A percentile compares a stretch with the other conserved stretches of the same genome.
Evolutionary conservation across 2,329 filamentous ascomycete genomes (phyloP).

Genomic region (Claviceps sp.): DNA sequence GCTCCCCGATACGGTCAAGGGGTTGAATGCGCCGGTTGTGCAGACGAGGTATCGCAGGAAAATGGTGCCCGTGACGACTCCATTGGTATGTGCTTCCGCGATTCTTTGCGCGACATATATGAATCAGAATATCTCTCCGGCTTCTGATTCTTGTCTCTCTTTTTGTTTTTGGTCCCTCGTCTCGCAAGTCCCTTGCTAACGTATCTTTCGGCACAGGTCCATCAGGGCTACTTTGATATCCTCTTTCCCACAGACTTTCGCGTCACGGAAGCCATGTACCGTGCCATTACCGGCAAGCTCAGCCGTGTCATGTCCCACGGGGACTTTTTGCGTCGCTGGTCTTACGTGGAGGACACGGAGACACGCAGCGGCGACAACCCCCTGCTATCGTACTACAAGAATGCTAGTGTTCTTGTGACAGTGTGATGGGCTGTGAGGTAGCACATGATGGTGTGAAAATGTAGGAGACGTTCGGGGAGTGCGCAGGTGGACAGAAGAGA

Average conservation of each 20-base stretch:
- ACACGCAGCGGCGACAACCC: constrained; percentile 89
- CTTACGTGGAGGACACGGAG: constrained; percentile 77
- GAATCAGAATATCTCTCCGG: no score
- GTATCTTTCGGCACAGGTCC: constrained; percentile 44
- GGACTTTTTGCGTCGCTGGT: constrained; percentile 83
- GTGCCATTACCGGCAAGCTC: constrained; percentile 82
- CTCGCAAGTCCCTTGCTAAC: background rate
- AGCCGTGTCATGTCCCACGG: constrained; percentile 77
- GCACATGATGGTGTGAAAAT: background rate
- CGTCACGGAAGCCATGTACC: constrained; percentile 83
- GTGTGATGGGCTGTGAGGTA: constrained; percentile 33
- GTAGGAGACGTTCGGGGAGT: no score
- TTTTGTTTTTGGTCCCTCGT: background rate
- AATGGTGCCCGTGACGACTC: constrained; percentile 81
- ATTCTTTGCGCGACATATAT: no score
- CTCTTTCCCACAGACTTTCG: constrained; percentile 94
- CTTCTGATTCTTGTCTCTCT: background rate
- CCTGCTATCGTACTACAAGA: constrained; percentile 83
- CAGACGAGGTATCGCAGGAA: constrained; percentile 82
- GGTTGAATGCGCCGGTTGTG: constrained; percentile 86
- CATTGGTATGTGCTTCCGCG: constrained; percentile 45
- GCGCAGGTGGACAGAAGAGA: background rate
- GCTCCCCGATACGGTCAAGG: constrained; percentile 69
- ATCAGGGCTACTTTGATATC: constrained; percentile 98
- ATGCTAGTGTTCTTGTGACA: constrained; percentile 84